These are phyloP conservation scores for Drechslera avenae DNA, from an alignment of 2,329 filamentous ascomycete genomes.

Conservation along the genomic window DNA sequence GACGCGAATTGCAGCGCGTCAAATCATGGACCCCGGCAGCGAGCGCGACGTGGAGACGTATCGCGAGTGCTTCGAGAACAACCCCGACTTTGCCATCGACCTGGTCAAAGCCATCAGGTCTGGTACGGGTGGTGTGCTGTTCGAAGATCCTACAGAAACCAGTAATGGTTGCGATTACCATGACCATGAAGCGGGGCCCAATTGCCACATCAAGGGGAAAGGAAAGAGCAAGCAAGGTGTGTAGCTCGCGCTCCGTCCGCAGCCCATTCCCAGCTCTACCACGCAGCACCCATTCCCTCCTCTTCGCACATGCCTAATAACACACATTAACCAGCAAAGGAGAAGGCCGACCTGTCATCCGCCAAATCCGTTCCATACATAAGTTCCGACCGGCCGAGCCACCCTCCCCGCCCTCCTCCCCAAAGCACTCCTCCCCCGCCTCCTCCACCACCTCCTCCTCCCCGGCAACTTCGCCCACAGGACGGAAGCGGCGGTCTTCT, in stretches of 20 bases:
- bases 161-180: slow-evolving; percentile 56
- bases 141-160: slow-evolving; percentile 57
- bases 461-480: slow-evolving; percentile 41
- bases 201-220: slow-evolving; percentile 47
- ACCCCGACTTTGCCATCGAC: slow-evolving; percentile 59
- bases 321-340: slow-evolving; percentile 46
- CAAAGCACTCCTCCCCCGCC: slow-evolving; percentile 30
- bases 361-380: slow-evolving; percentile 36
- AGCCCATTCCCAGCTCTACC: slow-evolving; percentile 15
- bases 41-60: slow-evolving; percentile 57
- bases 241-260: slow-evolving; percentile 26
- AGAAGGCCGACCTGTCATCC: slow-evolving; percentile 43
- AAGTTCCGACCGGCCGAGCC: slow-evolving; percentile 38
- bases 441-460: slow-evolving; percentile 32
- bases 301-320: slow-evolving; percentile 34
- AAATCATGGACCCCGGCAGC: slow-evolving; percentile 62
- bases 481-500: slow-evolving; percentile 40
- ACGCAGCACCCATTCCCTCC: slow-evolving; percentile 3
- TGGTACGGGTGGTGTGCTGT: slow-evolving; percentile 57
- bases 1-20: slow-evolving; percentile 60
- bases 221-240: slow-evolving; percentile 46
- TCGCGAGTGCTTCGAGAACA: slow-evolving; percentile 56
- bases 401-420: slow-evolving; percentile 39
- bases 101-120: slow-evolving; percentile 58
- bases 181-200: slow-evolving; percentile 54